These are phyloP conservation scores for Starmera caribaea DNA, from an alignment of 805 yeast species.

Conservation along the genomic window DNA sequence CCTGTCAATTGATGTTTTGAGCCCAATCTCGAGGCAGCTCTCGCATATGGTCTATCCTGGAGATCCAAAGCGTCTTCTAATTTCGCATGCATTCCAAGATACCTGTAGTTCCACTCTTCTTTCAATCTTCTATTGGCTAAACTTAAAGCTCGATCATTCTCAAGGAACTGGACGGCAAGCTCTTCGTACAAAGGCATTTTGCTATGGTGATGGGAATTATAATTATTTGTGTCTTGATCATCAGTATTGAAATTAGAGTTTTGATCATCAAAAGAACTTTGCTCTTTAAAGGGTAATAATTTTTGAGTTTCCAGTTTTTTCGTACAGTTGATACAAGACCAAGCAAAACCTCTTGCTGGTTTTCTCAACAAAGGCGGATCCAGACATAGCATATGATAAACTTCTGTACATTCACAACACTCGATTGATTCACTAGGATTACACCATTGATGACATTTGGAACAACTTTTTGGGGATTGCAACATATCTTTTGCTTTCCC, in stretches of 20 bases:
- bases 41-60: conserved; percentile 71
- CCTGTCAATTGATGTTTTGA: conserved; percentile 62
- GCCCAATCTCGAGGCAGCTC: conserved; percentile 73
- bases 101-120: conserved; percentile 81
- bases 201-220: neutral
- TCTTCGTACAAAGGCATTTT: conserved; percentile 44
- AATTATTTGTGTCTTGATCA: neutral
- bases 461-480: conserved; percentile 59
- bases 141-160: conserved; percentile 31
- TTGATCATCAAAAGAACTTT: neutral
- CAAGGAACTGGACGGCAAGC: conserved; percentile 43
- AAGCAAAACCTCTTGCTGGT: conserved; percentile 81
- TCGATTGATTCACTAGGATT: conserved; percentile 58
- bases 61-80: conserved; percentile 70
- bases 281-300: conserved; percentile 1
- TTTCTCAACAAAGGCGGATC: conserved; percentile 75
- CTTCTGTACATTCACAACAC: conserved; percentile 68
- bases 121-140: conserved; percentile 37
- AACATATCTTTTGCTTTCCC: conserved; percentile 56
- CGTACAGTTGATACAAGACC: conserved; percentile 83
- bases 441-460: conserved; percentile 81
- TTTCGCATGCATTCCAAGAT: conserved; percentile 64
- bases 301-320: conserved; percentile 25
- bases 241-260: neutral
- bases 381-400: conserved; percentile 74